These are phyloP conservation scores for Suhomyces panamericanus DNA, from an alignment of 1,139 yeast genomes.

Conservation along the genomic window DNA sequence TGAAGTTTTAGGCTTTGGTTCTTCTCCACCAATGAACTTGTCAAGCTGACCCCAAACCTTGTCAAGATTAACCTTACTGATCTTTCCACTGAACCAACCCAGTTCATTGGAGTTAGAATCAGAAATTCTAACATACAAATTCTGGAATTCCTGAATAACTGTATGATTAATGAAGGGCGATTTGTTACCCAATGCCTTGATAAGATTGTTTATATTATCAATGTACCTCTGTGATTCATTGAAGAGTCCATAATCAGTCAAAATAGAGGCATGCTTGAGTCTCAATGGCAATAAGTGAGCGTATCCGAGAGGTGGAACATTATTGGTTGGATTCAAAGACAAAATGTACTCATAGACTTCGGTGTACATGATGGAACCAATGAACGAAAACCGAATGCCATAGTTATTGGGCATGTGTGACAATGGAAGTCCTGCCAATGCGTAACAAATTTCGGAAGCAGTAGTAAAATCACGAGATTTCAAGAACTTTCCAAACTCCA, in stretches of 20 bases:
- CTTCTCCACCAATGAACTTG: slow-evolving; percentile 91
- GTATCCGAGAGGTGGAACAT: slow-evolving; percentile 36
- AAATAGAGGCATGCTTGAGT: slow-evolving; percentile 58
- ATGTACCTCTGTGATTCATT: slow-evolving; percentile 60
- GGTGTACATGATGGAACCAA: slow-evolving; percentile 49
- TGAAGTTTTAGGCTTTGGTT: slow-evolving; percentile 34
- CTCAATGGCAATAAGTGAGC: slow-evolving; percentile 59
- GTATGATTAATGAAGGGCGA: slow-evolving; percentile 40
- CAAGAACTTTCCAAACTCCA: slow-evolving; percentile 54
- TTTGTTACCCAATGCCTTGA: slow-evolving; percentile 44
- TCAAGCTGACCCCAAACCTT: slow-evolving; percentile 87
- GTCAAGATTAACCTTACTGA: slow-evolving; percentile 76
- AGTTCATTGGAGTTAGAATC: slow-evolving; percentile 43
- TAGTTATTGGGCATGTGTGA: slow-evolving; percentile 22
- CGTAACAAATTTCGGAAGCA: slow-evolving; percentile 48
- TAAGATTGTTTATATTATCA: slow-evolving; percentile 48
- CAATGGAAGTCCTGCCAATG: slow-evolving; percentile 52
- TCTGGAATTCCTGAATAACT: slow-evolving; percentile 39
- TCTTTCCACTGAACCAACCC: slow-evolving; percentile 63
- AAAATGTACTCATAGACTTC: slow-evolving; percentile 72
- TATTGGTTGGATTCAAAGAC: slow-evolving; percentile 23
- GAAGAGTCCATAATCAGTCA: slow-evolving; percentile 63
- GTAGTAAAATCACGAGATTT: slow-evolving; percentile 33
- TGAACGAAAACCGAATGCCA: slow-evolving; percentile 28
- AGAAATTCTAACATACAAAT: slow-evolving; percentile 45